Evolutionary conservation across 1,139 yeast species (phyloP).

Genomic region (Debaryomyces udenii): DNA sequence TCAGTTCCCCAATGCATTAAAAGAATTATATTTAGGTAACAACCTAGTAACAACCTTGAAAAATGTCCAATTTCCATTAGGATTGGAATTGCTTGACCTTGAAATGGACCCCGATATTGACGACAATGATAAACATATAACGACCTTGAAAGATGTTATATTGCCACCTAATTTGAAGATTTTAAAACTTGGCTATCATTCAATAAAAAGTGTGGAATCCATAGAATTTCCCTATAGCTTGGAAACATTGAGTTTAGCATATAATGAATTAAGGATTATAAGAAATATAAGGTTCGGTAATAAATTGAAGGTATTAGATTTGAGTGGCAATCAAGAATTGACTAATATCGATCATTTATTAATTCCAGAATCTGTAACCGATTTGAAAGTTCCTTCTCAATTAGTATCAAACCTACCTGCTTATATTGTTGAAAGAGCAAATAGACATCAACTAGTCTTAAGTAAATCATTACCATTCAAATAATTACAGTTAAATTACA

Average conservation of each 20-base stretch:
- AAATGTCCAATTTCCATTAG: conserved; percentile 44
- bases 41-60: conserved; percentile 49
- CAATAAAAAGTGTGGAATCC: conserved; percentile 42
- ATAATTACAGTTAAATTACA: conserved; percentile 10
- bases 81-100: conserved; percentile 43
- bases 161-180: conserved; percentile 42
- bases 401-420: conserved; percentile 42
- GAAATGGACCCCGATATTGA: conserved; percentile 48
- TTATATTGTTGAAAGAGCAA: conserved; percentile 45
- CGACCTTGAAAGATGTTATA: conserved; percentile 46
- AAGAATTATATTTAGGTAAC: conserved; percentile 45
- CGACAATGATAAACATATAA: conserved; percentile 46
- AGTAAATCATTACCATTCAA: conserved; percentile 31
- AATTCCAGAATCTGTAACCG: conserved; percentile 42
- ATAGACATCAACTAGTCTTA: conserved; percentile 35
- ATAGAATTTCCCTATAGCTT: conserved; percentile 43
- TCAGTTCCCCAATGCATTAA: conserved; percentile 39
- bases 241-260: conserved; percentile 37
- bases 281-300: conserved; percentile 43
- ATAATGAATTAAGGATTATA: conserved; percentile 44
- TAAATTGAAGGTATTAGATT: conserved; percentile 37
- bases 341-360: conserved; percentile 41
- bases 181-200: conserved; percentile 44
- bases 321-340: conserved; percentile 49
- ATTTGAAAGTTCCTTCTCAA: conserved; percentile 41